These are phyloP conservation scores for Leccinum pellstonianum DNA, from an alignment of 768 basidiomycete genomes.

Conservation along the genomic window DNA sequence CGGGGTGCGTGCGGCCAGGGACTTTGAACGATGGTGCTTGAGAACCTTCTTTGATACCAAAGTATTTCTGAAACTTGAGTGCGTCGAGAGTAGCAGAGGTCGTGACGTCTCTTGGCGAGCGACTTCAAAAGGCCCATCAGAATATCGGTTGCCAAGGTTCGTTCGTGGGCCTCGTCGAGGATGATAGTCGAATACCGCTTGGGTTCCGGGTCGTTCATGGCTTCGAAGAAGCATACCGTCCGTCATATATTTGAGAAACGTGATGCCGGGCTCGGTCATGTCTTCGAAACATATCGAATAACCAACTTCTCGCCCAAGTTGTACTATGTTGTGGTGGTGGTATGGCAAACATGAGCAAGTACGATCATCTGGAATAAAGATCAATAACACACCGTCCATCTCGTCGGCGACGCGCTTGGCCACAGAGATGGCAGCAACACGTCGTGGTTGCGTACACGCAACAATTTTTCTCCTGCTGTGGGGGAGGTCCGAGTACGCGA, in stretches of 20 bases:
- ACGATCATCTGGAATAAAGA: background rate
- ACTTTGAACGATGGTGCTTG: slow-evolving; percentile 84
- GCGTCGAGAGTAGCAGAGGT: slow-evolving; percentile 97
- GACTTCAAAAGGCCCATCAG: slow-evolving; percentile 95
- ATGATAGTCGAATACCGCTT: slow-evolving; percentile 95
- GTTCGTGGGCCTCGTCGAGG: slow-evolving; percentile 97
- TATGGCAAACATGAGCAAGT: slow-evolving; percentile 9
- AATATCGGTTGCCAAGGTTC: slow-evolving; percentile 96
- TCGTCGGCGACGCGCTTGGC: slow-evolving; percentile 99
- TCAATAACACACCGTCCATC: slow-evolving; percentile 79
- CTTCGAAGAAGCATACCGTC: slow-evolving; percentile 97
- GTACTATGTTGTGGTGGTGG: slow-evolving; percentile 49
- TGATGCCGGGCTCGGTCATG: slow-evolving; percentile 73
- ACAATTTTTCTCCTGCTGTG: slow-evolving; percentile 88
- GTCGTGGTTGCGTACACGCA: slow-evolving; percentile 94
- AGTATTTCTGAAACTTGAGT: slow-evolving; percentile 95
- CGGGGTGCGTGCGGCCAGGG: slow-evolving; percentile 91
- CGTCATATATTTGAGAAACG: slow-evolving; percentile 99
- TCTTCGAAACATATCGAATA: slow-evolving; percentile 99
- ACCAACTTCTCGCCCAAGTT: slow-evolving; percentile 92
- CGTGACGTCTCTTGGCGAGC: slow-evolving; percentile 73
- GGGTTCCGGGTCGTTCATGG: slow-evolving; percentile 93
- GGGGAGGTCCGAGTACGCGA: slow-evolving; percentile 89
- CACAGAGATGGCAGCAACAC: slow-evolving; percentile 97
- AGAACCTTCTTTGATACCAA: slow-evolving; percentile 45